Percentiles rank a stretch among this genome's conserved stretches.
Evolutionary conservation across 169 alveolate genomes (phyloP).

Genomic region (Plasmodium malariae): DNA sequence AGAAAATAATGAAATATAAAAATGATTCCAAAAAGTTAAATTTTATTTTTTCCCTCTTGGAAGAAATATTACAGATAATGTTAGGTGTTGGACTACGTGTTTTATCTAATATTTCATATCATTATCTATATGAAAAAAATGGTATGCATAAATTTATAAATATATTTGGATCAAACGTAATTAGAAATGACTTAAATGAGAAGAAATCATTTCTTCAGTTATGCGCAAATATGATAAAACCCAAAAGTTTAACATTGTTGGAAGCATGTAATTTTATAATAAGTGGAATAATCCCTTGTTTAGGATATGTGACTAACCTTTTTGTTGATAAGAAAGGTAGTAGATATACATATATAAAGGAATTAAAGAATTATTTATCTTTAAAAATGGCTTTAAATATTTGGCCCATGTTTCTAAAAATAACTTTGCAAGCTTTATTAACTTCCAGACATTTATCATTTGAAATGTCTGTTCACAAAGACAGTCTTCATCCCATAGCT

Average conservation of each 20-base stretch:
- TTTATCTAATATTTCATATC: constrained; percentile 72
- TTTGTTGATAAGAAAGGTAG: constrained; percentile 58
- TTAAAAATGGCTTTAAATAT: constrained; percentile 77
- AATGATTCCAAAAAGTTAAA: constrained; percentile 73
- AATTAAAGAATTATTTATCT: constrained; percentile 66
- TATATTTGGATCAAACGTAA: constrained; percentile 67
- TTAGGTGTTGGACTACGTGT: constrained; percentile 70
- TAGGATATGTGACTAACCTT: constrained; percentile 67
- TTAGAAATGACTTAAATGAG: constrained; percentile 44
- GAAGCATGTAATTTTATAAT: constrained; percentile 72
- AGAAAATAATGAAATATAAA: constrained; percentile 44
- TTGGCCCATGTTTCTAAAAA: constrained; percentile 77
- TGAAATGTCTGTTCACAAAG: constrained; percentile 77
- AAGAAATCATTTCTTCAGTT: constrained; percentile 39
- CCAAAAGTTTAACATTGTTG: constrained; percentile 59
- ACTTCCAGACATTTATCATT: constrained; percentile 70
- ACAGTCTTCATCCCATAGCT: constrained; percentile 63
- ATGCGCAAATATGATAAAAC: constrained; percentile 72
- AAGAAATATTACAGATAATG: constrained; percentile 77
- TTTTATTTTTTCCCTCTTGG: constrained; percentile 72
- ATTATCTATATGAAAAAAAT: constrained; percentile 69
- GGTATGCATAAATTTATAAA: constrained; percentile 71
- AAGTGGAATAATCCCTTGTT: constrained; percentile 76
- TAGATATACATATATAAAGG: constrained; percentile 63
- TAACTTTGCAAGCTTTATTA: constrained; percentile 63